These are phyloP conservation scores for Tilletia setariae DNA, from an alignment of 1,284 basidiomycete genomes.

Conservation along the genomic window DNA sequence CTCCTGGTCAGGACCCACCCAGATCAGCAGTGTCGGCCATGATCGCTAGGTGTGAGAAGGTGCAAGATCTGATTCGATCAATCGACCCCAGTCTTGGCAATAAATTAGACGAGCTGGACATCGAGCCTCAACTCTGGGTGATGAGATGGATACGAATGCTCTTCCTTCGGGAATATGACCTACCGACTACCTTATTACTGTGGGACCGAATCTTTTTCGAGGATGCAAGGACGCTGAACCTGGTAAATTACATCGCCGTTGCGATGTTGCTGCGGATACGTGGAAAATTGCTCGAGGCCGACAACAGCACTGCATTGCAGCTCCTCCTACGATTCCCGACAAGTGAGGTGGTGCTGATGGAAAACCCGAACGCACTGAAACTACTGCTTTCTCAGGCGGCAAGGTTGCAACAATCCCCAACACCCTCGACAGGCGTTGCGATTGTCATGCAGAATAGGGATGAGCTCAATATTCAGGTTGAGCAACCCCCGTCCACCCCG, in stretches of 20 bases:
- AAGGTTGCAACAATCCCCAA: background rate
- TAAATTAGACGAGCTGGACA: slow-evolving; percentile 39
- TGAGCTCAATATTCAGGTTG: slow-evolving; percentile 24
- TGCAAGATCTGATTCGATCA: slow-evolving; percentile 24
- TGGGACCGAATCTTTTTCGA: slow-evolving; percentile 49
- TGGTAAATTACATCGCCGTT: slow-evolving; percentile 46
- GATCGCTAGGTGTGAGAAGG: slow-evolving; percentile 27
- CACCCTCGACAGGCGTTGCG: slow-evolving; percentile 32
- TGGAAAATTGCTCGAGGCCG: slow-evolving; percentile 35
- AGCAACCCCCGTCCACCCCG: background rate
- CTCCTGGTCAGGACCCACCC: slow-evolving; percentile 11
- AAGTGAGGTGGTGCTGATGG: background rate
- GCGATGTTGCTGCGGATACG: slow-evolving; percentile 49
- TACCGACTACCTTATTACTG: slow-evolving; percentile 34
- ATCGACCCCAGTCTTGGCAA: slow-evolving; percentile 36
- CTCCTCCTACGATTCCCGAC: slow-evolving; percentile 37
- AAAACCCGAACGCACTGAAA: background rate
- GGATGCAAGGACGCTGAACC: slow-evolving; percentile 29
- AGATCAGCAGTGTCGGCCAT: slow-evolving; percentile 27
- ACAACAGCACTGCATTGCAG: slow-evolving; percentile 38
- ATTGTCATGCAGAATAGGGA: slow-evolving; percentile 39
- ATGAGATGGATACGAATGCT: slow-evolving; percentile 48
- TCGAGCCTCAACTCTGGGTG: slow-evolving; percentile 49
- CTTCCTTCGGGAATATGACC: slow-evolving; percentile 42
- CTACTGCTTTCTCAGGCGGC: slow-evolving; percentile 3